Base-by-base conservation (phyloP, 257 asterid genomes). In the Marsdenia floribunda region DNA sequence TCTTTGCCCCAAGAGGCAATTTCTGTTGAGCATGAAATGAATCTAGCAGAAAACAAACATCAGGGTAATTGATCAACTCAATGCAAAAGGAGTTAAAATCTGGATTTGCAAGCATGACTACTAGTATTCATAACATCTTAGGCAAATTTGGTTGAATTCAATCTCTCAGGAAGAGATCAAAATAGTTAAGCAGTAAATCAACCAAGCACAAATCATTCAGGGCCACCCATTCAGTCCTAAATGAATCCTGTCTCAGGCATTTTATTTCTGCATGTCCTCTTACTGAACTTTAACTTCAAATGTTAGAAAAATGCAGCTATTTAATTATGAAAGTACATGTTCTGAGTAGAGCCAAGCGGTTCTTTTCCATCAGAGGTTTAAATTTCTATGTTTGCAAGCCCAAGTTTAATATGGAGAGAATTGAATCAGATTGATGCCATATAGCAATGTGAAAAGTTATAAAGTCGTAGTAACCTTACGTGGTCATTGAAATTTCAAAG, bases 21-120 rank as follows among this genome's bases (percentile, higher is more conserved):
- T 83, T 86, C 79, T 79, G 84, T 70, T 72, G 90, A 0, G 88
- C 88, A 73, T 86, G 84, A 80, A 78, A 87, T 29, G 90, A 65
- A 79, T 91, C 96, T 91, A 85, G 67, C 77, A 82, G 58, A 76
- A 72, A 77, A 80, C 73, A 71, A 71, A 76, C 76, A 57, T 70
- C 33, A 55, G 63, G 46, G 57, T 46, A 46, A 24, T 54, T 58
- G 16, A 18, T 53, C 38, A 37, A 49, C 29, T 5, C 3, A 71
- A 57, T 54, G 44, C 9, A 47, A 77, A 57, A 19, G 63, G 47
- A 68, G 29, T 4, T 3, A 21, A 54, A 29, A 22, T 35, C 46
- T 68, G 53, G 29, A 69, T 42, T 49, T 64, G 33, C 61, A 50
- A 64, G 68, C 55, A 40, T n/a, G 24, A 19, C 35, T 60, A 50